Conservation (phyloP, 768 basidiomycete species). For the Grammothele lineata region DNA sequence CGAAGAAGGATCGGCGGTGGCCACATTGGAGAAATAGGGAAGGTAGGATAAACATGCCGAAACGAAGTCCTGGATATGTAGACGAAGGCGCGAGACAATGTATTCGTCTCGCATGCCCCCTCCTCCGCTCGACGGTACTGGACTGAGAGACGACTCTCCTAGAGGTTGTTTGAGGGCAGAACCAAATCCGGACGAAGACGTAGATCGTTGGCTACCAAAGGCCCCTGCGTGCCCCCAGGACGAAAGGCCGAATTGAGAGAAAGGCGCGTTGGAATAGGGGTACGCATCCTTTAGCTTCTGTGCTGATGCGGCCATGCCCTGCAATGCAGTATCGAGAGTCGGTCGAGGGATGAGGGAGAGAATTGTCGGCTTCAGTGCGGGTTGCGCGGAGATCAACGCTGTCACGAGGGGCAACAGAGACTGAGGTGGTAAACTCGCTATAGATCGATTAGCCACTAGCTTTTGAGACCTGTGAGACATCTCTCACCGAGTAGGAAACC, state of each 20-base stretch:
- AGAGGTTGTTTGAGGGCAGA: constrained; percentile 8
- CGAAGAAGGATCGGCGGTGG: constrained; percentile 25
- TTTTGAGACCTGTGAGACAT: constrained; percentile 2
- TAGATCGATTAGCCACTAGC: constrained; percentile 12
- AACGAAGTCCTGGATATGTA: constrained; percentile 73
- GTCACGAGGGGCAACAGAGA: constrained; percentile 71
- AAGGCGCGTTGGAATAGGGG: constrained; percentile 62
- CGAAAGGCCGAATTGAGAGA: constrained; percentile 29
- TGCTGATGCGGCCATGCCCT: constrained; percentile 62
- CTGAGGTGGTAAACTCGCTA: constrained; percentile 77
- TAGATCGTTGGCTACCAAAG: constrained; percentile 7
- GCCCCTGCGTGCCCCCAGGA: constrained; percentile 24
- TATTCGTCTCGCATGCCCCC: constrained; percentile 78
- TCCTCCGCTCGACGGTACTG: not conserved
- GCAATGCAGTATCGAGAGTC: constrained; percentile 67
- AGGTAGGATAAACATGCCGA: constrained; percentile 77
- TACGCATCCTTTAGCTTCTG: constrained; percentile 78
- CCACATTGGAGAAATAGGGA: constrained; percentile 73
- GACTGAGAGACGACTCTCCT: no score
- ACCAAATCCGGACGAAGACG: constrained; percentile 25
- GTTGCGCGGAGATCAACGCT: constrained; percentile 62
- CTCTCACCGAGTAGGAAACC: constrained; percentile 74
- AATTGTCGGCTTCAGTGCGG: constrained; percentile 65
- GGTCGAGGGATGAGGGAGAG: constrained; percentile 83
- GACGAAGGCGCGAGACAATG: constrained; percentile 67